Percentiles rank a stretch among this genome's conserved stretches.
phyloP scores from a whole-genome alignment of 1,139 yeast species.

The Yamadazyma diospyri region DNA sequence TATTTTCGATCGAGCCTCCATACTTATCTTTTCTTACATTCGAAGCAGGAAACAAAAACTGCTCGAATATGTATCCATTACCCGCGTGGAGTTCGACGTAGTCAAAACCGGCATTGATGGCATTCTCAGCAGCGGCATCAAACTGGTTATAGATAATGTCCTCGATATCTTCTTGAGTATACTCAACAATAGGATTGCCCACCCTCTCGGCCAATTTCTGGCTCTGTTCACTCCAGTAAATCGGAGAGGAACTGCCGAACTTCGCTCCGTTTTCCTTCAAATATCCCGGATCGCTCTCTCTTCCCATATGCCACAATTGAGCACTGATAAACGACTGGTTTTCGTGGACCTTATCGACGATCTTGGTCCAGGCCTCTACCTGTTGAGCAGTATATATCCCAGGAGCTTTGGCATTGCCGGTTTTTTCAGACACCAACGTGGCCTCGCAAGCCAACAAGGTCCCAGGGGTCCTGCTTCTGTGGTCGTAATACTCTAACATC shows the following conservation, averaged over 20 bases:
- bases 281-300: slow-evolving; percentile 43
- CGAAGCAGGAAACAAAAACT: slow-evolving; percentile 45
- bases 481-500: slow-evolving; percentile 47
- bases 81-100: slow-evolving; percentile 69
- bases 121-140: slow-evolving; percentile 44
- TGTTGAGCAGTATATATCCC: slow-evolving; percentile 53
- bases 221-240: slow-evolving; percentile 20
- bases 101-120: slow-evolving; percentile 62
- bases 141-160: slow-evolving; percentile 31
- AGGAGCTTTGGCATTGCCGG: slow-evolving; percentile 45
- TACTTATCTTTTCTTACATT: slow-evolving; percentile 68
- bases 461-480: slow-evolving; percentile 54
- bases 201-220: slow-evolving; percentile 27
- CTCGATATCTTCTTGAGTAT: slow-evolving; percentile 45
- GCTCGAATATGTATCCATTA: slow-evolving; percentile 65
- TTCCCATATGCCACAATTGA: slow-evolving; percentile 64
- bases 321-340: slow-evolving; percentile 50
- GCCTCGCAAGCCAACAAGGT: slow-evolving; percentile 23
- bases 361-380: slow-evolving; percentile 45
- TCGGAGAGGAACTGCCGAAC: slow-evolving; percentile 24
- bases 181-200: slow-evolving; percentile 35
- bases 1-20: slow-evolving; percentile 63
- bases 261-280: slow-evolving; percentile 32
- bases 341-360: slow-evolving; percentile 49
- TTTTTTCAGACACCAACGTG: slow-evolving; percentile 26